Evolutionary conservation across 73 alveolate species (phyloP).

Genomic region (Diophrys sp.): DNA sequence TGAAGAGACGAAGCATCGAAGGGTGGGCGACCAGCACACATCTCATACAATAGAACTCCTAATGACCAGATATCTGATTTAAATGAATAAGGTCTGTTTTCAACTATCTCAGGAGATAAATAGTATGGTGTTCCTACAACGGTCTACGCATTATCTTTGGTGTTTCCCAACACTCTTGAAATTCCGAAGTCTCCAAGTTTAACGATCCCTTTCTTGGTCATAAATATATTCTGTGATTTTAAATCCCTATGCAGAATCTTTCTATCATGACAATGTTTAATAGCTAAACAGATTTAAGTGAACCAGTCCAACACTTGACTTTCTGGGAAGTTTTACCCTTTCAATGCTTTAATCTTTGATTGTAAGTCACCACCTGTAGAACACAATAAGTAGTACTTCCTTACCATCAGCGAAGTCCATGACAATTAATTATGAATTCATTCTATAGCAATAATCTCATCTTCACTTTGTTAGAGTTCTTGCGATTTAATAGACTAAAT

Average conservation of each 20-base stretch:
- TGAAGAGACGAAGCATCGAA: conserved; percentile 18
- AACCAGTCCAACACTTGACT: conserved; percentile 66
- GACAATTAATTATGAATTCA: too few species aligned
- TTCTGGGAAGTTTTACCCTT: conserved; percentile 54
- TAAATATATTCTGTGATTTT: conserved; percentile 73
- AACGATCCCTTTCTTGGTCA: conserved; percentile 55
- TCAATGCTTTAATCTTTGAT: conserved; percentile 43
- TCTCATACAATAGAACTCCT: conserved; percentile 82
- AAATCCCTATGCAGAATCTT: conserved; percentile 80
- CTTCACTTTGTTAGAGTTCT: too few species aligned
- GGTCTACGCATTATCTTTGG: conserved; percentile 83
- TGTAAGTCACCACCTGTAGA: conserved; percentile 85
- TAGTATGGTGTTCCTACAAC: conserved; percentile 95
- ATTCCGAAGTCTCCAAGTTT: conserved; percentile 88
- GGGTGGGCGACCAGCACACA: conserved; percentile 82
- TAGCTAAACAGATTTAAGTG: conserved; percentile 74
- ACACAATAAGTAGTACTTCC: conserved; percentile 14
- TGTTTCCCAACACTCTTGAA: conserved; percentile 71
- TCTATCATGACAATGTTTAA: conserved; percentile 67
- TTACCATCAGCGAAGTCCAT: conserved; percentile 93
- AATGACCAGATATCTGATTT: conserved; percentile 82
- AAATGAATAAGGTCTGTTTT: conserved; percentile 67
- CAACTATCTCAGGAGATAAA: conserved; percentile 86
- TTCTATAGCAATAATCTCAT: too few species aligned
- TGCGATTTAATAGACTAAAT: too few species aligned